Conservation (phyloP, 2,329 filamentous ascomycete species). For the Penicillium polonicum region DNA sequence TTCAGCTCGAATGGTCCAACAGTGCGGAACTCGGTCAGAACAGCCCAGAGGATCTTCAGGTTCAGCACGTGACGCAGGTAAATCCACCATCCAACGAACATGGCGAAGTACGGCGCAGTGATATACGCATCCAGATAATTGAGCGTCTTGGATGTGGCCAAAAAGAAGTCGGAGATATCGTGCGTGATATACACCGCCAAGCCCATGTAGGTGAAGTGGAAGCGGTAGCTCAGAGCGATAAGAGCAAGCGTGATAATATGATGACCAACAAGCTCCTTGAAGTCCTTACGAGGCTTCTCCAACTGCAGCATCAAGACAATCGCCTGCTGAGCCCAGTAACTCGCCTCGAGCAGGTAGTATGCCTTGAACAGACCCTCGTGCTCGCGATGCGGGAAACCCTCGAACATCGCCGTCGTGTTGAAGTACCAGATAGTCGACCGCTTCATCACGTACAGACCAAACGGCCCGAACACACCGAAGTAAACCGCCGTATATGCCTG, state of each 20-base stretch:
- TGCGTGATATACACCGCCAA: constrained; percentile 91
- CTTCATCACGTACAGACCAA: constrained; percentile 87
- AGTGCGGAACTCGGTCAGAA: constrained; percentile 48
- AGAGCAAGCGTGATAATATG: constrained; percentile 85
- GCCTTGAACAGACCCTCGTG: constrained; percentile 85
- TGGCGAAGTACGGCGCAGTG: constrained; percentile 78
- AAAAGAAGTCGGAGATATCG: constrained; percentile 93
- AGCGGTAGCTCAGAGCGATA: constrained; percentile 85
- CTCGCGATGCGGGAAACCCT: constrained; percentile 77
- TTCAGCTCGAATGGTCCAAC: constrained; percentile 49
- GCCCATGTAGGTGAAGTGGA: constrained; percentile 96
- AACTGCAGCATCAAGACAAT: constrained; percentile 82
- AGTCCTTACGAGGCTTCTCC: constrained; percentile 93
- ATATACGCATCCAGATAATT: constrained; percentile 83
- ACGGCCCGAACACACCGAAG: constrained; percentile 77
- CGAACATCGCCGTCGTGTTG: constrained; percentile 87
- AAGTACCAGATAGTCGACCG: constrained; percentile 94
- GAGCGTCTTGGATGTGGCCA: constrained; percentile 86
- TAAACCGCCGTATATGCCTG: constrained; percentile 93
- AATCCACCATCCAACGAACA: constrained; percentile 81
- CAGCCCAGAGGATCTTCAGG: constrained; percentile 48
- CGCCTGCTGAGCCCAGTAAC: constrained; percentile 93
- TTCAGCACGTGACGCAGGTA: constrained; percentile 78
- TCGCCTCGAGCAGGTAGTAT: constrained; percentile 91
- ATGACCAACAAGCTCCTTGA: constrained; percentile 87